Evolutionary conservation across 352 stramenopile species (phyloP), one percentile per base, ranked within the genome.

Genomic region (Globisporangium splendens): DNA sequence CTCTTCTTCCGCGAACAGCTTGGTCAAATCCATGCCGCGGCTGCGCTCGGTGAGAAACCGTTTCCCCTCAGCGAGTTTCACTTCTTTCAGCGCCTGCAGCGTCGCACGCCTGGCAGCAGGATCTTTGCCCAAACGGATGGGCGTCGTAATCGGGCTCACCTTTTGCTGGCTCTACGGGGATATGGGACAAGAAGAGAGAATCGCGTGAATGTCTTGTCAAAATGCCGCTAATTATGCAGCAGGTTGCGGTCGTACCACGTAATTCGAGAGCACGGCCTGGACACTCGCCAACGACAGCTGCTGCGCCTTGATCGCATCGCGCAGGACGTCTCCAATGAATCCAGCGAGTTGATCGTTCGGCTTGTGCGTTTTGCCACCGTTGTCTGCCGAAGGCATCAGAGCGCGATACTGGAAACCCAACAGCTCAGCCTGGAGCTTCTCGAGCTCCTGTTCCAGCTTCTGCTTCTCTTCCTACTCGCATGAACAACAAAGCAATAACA

Each of bases 221-320:
- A 31, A 5, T 6, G 5, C 5, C 24, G 24, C 5, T 31, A 31
- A 31, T 31, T 2, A 2, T 6, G 24, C 24, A 31, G 24, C 24
- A 31, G 24, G 24, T 31, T 31, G 24, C 5, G 24, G 24, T 31
- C 24, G 24, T 31, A 31, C 24, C 47, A 53, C 50, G 39, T 72
- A 51, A n/a, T 56, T 57, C 12, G 66, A 75, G 18, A 77, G 21
- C 0, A 66, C 63, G 4, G 69, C 72, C 52, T 77, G 69, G 35
- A 72, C 66, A n/a, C 70, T 66, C 8, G 68, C 69, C 3, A 79
- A 43, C n/a, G 66, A 71, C 43, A 63, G 44, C 39, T 75, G 61
- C 21, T 78, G 66, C 13, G 54, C 39, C 18, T 70, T 56, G 10
- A 75, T 63, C 12, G 57, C 60, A 46, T 72, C 53, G 15, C 54